Evolutionary conservation across 108 stramenopile genomes (phyloP).

Genomic region (Nitzschia sp.): DNA sequence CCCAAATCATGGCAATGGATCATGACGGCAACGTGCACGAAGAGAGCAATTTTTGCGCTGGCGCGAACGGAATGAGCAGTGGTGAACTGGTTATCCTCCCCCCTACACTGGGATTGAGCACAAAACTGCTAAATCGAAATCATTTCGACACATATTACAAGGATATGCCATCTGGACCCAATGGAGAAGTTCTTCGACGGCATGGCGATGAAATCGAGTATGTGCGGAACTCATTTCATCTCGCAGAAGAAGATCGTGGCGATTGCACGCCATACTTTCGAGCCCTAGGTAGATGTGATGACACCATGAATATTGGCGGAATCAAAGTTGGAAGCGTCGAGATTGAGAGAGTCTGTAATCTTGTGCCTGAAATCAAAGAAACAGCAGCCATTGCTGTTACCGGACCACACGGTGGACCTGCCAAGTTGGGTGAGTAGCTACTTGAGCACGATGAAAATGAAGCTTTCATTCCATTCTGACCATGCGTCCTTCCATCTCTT

Average conservation of each 20-base stretch:
- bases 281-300: constrained; percentile 41
- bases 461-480: no score
- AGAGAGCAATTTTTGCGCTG: constrained; percentile 8
- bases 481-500: no score
- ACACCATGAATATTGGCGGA: constrained; percentile 47
- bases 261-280: constrained; percentile 33
- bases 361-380: constrained; percentile 26
- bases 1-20: constrained; percentile 22
- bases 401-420: constrained; percentile 33
- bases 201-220: constrained; percentile 41
- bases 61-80: constrained; percentile 5
- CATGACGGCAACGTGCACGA: not conserved
- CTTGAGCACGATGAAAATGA: no score
- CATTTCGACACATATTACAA: constrained; percentile 33
- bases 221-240: constrained; percentile 22
- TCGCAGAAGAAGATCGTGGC: not conserved
- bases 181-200: constrained; percentile 34
- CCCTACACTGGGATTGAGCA: constrained; percentile 31
- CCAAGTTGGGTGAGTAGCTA: not conserved
- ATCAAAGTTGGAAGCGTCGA: constrained; percentile 42
- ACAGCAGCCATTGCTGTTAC: constrained; percentile 43
- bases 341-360: constrained; percentile 41
- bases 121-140: constrained; percentile 30
- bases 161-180: constrained; percentile 32
- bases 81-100: constrained; percentile 41